phyloP scores from a whole-genome alignment of 2,329 filamentous ascomycete species.

The Claviceps paspali region DNA sequence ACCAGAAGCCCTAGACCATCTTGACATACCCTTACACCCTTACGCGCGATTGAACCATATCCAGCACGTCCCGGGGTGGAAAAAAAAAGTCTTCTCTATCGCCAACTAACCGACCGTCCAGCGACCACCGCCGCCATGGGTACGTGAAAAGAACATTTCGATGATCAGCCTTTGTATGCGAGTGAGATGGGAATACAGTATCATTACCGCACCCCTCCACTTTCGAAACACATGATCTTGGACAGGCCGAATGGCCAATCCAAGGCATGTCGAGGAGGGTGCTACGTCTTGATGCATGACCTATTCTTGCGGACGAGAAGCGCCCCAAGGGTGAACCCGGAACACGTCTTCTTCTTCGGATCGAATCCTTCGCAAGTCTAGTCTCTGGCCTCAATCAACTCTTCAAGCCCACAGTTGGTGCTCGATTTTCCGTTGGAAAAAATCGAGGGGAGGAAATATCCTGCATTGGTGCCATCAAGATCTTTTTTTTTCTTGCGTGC shows the following conservation, averaged over 20 bases:
- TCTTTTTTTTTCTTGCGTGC: no score
- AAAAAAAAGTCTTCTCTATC: constrained; percentile 14
- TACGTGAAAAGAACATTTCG: constrained; percentile 30
- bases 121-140: constrained; percentile 41
- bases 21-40: constrained; percentile 12
- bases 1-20: constrained; percentile 15
- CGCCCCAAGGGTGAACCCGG: constrained; percentile 4
- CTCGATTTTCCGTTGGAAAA: constrained; percentile 4
- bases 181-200: constrained; percentile 21
- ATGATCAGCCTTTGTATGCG: constrained; percentile 31
- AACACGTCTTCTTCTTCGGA: background rate
- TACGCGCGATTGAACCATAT: constrained; percentile 13
- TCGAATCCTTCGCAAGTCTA: background rate
- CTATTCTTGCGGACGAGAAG: constrained; percentile 6
- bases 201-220: background rate
- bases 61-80: constrained; percentile 19
- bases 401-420: constrained; percentile 5
- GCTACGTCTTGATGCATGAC: constrained; percentile 5
- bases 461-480: no score
- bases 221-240: background rate
- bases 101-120: constrained; percentile 27
- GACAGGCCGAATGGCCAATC: background rate
- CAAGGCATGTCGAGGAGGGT: constrained; percentile 9
- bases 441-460: no score
- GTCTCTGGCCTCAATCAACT: background rate